Evolutionary conservation across 176 grass and related monocot species (phyloP).

Genomic region (Triticum dicoccoides): DNA sequence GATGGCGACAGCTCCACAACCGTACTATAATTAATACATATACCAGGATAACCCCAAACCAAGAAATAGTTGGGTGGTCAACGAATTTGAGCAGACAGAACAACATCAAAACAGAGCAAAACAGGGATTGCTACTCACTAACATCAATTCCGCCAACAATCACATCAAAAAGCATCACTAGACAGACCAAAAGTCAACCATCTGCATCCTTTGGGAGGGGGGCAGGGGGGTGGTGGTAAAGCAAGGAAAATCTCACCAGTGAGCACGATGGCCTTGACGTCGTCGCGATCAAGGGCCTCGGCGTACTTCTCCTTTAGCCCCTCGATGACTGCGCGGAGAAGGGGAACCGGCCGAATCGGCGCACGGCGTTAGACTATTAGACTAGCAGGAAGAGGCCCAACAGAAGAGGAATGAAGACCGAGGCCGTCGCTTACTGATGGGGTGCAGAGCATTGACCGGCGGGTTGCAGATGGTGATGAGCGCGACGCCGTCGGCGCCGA

Average conservation of each 20-base stretch:
- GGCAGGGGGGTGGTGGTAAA: neutral
- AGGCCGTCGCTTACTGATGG: constrained; percentile 54
- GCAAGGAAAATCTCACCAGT: constrained; percentile 46
- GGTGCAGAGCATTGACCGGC: constrained; percentile 87
- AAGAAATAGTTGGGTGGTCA: neutral
- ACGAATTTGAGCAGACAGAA: neutral
- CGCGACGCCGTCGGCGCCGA: constrained; percentile 73
- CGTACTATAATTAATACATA: neutral
- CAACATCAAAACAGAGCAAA: neutral
- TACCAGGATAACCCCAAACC: neutral
- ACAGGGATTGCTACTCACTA: neutral
- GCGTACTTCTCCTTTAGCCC: constrained; percentile 85
- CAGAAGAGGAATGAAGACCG: neutral
- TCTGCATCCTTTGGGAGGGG: neutral
- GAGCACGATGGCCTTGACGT: constrained; percentile 93
- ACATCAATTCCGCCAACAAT: neutral
- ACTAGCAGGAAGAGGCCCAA: neutral
- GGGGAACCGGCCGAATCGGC: neutral
- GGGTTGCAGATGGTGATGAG: constrained; percentile 89
- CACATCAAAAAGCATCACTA: neutral
- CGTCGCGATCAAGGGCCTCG: constrained; percentile 57
- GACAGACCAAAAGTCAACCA: neutral
- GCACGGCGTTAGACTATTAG: neutral
- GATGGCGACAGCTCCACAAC: neutral
- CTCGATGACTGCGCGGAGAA: constrained; percentile 47